Base-by-base conservation (phyloP, 1,284 basidiomycete genomes). In the Bondarzewia mesenterica region DNA sequence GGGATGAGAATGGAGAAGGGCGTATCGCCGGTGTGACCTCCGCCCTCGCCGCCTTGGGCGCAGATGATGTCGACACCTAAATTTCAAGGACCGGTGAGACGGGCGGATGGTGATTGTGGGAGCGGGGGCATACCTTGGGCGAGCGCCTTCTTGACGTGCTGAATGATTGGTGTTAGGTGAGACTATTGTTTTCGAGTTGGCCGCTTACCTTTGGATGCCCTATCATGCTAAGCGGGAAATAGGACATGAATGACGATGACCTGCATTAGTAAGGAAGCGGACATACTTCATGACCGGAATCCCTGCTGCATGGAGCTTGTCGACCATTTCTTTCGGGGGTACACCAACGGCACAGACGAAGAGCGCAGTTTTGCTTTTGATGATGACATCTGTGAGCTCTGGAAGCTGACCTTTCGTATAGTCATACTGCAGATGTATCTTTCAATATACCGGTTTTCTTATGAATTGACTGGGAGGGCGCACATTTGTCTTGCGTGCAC, bases 311-410 rank as follows among this genome's bases (percentile, higher is more conserved):
- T 93, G 90, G 3, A 93, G 71, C 60, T 78, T 83, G 53, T 92
- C 86, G 6, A 93, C 88, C 42, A 78, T 85, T 60, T 81, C 77
- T 60, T 81, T 89, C 1, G 90, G 88, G 8, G 91, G 90, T 2
- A 93, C 88, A 47, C 90, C 90, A 21, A 89, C 75, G 6, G 88
- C 90, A 53, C 84, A 89, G 8, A 93, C 89, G 55, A 93, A 93
- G 29, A 93, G 69, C 26, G 82, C 73, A 0, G 84, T 82, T 53
- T 81, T 82, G 61, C 79, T 79, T 57, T 79, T 73, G 60, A 93
- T 88, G 54, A 93, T 86, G 44, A 93, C 80, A 51, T 89, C 81
- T 42, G 87, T 78, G 26, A 93, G 75, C 52, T 85, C 81, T 18
- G 78, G 71, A 1, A 90, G 73, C 54, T 88, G 80, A 3, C 89